Base-by-base conservation (phyloP, 78 protist species). In the Isochrysis galbana region DNA sequence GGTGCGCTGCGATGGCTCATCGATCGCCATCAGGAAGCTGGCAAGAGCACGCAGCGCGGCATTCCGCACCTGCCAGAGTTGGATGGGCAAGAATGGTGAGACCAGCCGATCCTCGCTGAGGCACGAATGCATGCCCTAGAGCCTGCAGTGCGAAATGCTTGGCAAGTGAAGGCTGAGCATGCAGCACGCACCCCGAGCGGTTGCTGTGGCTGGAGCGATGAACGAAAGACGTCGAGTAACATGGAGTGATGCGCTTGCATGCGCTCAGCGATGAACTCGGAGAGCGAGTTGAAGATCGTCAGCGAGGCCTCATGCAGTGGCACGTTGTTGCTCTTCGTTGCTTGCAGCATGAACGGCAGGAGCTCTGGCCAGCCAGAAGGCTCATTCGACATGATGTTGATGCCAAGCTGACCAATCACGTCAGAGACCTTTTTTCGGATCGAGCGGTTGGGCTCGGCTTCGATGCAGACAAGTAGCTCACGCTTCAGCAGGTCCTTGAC, bases 401-500 rank as follows among this genome's bases (percentile, higher is more conserved):
- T 2, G 54, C 39, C 94, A 5, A 91, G 74, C 48, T 84, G 87
- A 0, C 91, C 86, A 1, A 80, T 36, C 0, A 89, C 78, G 29
- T 91, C 94, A 21, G 46, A 48, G 5, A 69, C n/a, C 51, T 84
- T 82, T 14, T 45, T 38, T 21, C 87, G 80, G 11, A 46, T 38
- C 34, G 23, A 1, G 51, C 42, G 44, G 54, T 55, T 4, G 34
- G 77, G 55, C 91, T 87, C 91, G 45, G 0, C 5, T 69, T 84
- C 70, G 89, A 84, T 25, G 45, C 45, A 44, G 29, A 7, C n/a
- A 21, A 84, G 70, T 44, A 84, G 69, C 70, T 84, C 45, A 2
- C 10, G 0, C 89, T 84, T 84, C 32, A 84, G 1, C 70, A 0
- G 21, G 46, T 26, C 36, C 22, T 5, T 22, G 36, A 47, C 44